Base-by-base conservation (phyloP, 2,329 filamentous ascomycete genomes). In the Epichloe sp. region DNA sequence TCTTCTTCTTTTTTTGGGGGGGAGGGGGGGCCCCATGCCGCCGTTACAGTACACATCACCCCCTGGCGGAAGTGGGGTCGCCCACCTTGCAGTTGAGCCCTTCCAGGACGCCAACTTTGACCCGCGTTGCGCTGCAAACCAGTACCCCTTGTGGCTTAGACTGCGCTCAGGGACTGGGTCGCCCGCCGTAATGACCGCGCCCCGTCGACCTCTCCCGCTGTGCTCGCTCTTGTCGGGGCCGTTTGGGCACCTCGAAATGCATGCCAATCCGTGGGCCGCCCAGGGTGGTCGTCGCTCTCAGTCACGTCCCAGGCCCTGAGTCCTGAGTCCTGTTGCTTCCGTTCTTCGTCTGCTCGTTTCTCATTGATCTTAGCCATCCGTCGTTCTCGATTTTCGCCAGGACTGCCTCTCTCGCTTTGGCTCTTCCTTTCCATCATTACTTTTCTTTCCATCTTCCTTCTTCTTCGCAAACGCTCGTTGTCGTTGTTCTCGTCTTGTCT, bases 341-440 rank as follows among this genome's bases (percentile, higher is more conserved):
- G 17, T 19, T 19, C 23, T 44, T 43, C 34, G 21, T 48, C 52
- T 56, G 51, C 54, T 47, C 43, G 23, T 37, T 42, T 55, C 50
- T 51, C 49, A 53, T 53, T 56, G 51, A 14, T 51, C 36, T 19
- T 57, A 55, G 26, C 49, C 54, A 47, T 55, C 57, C 17, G 11
- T 46, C 36, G 5, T 41, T 19, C 35, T 52, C 55, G 52, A 51
- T 37, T 34, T 48, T 56, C 56, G 53, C 57, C 54, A 51, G 54
- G 57, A 55, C 69, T 68, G 68, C 71, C 71, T 80, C 79, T 77
- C 71, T 82, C 78, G 78, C 72, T 81, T 69, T 73, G 74, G 73
- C 72, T 71, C 63, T 68, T 69, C 62, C 53, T 54, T 59, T 60
- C 65, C 54, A 59, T 72, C 69, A 63, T 67, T 73, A 58, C 60